Percentiles rank a stretch among this genome's conserved stretches.
Conservation (phyloP, 116 monocot genomes). For the Papilionanthe hybrid region DNA sequence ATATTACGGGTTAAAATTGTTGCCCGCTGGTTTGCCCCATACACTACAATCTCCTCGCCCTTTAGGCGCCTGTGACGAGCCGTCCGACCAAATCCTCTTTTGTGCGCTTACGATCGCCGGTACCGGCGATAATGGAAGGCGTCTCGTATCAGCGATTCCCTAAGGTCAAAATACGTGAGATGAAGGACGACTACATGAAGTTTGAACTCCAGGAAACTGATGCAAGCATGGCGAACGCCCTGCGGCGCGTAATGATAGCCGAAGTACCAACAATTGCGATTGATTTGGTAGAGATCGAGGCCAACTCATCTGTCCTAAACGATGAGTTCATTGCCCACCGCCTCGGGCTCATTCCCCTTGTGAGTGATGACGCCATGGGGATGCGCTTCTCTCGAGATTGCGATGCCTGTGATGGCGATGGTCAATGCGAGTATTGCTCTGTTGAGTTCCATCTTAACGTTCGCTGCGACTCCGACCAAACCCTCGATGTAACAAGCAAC, state of each 20-base stretch:
- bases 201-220: conserved; percentile 93
- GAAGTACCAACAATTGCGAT: conserved; percentile 95
- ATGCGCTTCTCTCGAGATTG: conserved; percentile 99
- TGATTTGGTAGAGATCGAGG: conserved; percentile 93
- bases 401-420: conserved; percentile 93
- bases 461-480: conserved; percentile 76
- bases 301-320: conserved; percentile 89
- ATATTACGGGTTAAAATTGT: too few relatives aligned
- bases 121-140: conserved; percentile 19
- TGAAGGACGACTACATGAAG: conserved; percentile 87
- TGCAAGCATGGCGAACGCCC: conserved; percentile 89
- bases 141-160: conserved; percentile 80
- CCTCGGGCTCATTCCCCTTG: conserved; percentile 88
- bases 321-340: conserved; percentile 99
- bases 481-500: conserved; percentile 80
- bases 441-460: conserved; percentile 92
- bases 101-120: background rate
- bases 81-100: background rate
- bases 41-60: background rate
- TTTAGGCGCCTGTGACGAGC: background rate
- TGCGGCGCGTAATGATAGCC: conserved; percentile 89
- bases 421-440: conserved; percentile 82
- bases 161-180: conserved; percentile 61
- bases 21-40: too few relatives aligned
- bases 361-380: conserved; percentile 61